These are phyloP conservation scores for Candida suzukii DNA, from an alignment of 805 yeast species.

Conservation along the genomic window DNA sequence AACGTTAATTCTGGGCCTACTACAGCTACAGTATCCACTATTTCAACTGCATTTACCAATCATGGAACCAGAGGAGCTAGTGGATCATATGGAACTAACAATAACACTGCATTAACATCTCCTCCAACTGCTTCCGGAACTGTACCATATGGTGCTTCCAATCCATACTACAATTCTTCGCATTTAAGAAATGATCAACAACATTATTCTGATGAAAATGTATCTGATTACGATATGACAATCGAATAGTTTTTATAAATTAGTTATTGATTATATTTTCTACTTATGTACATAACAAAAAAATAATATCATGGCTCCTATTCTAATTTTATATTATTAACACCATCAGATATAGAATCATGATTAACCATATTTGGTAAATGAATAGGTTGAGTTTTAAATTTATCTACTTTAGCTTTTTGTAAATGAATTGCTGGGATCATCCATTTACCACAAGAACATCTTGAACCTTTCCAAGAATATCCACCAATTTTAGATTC, in stretches of 20 bases:
- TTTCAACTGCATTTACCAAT: slow-evolving; percentile 1
- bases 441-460: slow-evolving; percentile 95
- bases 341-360: neutral
- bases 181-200: slow-evolving; percentile 8
- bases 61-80: neutral
- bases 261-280: neutral
- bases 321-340: neutral
- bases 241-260: slow-evolving; percentile 13
- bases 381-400: slow-evolving; percentile 15
- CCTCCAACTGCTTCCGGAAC: slow-evolving; percentile 10
- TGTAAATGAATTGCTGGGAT: slow-evolving; percentile 84
- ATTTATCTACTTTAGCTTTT: slow-evolving; percentile 72
- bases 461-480: slow-evolving; percentile 89
- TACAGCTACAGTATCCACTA: neutral
- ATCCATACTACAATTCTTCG: slow-evolving; percentile 3
- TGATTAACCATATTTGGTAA: slow-evolving; percentile 1
- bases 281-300: neutral
- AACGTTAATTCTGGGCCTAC: slow-evolving; percentile 3
- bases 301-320: no score
- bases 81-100: neutral
- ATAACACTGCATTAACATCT: slow-evolving; percentile 10
- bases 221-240: slow-evolving; percentile 24
- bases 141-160: slow-evolving; percentile 1
- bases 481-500: slow-evolving; percentile 82
- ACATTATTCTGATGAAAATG: slow-evolving; percentile 4